Conservation (phyloP, 1,284 basidiomycete species). For the Rhodotorula sp. region DNA sequence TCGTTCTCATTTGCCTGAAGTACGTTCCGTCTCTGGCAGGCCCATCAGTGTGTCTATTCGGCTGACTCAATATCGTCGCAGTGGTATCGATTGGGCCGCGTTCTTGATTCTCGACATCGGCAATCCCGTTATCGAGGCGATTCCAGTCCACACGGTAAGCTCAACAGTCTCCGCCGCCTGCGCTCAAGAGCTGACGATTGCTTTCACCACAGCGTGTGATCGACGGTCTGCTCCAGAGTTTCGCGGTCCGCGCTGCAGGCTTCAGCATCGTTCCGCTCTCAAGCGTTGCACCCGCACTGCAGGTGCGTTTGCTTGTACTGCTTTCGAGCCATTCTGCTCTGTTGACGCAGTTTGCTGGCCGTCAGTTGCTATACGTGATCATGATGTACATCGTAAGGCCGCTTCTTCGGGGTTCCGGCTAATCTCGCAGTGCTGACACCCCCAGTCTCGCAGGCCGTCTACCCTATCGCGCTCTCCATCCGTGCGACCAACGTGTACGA, state of each 20-base stretch:
- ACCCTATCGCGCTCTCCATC: slow-evolving; percentile 67
- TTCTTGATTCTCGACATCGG: slow-evolving; percentile 88
- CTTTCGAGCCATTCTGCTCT: not conserved
- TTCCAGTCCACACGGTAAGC: slow-evolving; percentile 62
- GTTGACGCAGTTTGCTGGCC: no score
- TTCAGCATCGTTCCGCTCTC: slow-evolving; percentile 74
- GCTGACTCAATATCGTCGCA: slow-evolving; percentile 45
- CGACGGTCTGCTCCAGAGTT: slow-evolving; percentile 52
- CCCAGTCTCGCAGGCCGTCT: slow-evolving; percentile 49
- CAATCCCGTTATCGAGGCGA: slow-evolving; percentile 66
- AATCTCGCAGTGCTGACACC: slow-evolving; percentile 58
- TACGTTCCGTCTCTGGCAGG: slow-evolving; percentile 50
- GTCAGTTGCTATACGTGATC: slow-evolving; percentile 19
- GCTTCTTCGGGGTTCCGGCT: slow-evolving; percentile 46
- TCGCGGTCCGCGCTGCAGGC: slow-evolving; percentile 81
- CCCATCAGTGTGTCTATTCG: rapidly evolving
- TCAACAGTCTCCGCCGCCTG: slow-evolving; percentile 56
- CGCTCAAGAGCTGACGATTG: not conserved
- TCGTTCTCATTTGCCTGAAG: slow-evolving; percentile 68
- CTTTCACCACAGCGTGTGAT: slow-evolving; percentile 56
- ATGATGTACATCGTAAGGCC: slow-evolving; percentile 51
- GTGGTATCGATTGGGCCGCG: slow-evolving; percentile 79
- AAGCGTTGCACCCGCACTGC: slow-evolving; percentile 73
- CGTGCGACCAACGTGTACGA: slow-evolving; percentile 99
- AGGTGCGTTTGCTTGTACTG: not conserved